Percentiles rank a stretch among this genome's conserved stretches.
These are phyloP conservation scores for Tothia fuscella DNA, from an alignment of 2,329 filamentous ascomycete species.

Conservation along the genomic window DNA sequence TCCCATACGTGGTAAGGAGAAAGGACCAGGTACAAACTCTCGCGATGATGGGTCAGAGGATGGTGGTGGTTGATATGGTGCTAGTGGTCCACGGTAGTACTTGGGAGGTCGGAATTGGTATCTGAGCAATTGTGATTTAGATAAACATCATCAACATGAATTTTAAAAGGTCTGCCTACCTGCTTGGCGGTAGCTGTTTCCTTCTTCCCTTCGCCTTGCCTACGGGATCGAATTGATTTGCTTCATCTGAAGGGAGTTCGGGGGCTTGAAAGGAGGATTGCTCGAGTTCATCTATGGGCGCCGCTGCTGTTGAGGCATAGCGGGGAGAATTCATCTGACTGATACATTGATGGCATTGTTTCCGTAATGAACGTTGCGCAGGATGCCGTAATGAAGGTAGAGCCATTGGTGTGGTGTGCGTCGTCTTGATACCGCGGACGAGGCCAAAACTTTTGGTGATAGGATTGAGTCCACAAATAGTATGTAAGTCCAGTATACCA, in stretches of 20 bases:
- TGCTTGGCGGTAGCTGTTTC: constrained; percentile 38
- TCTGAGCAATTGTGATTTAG: constrained; percentile 35
- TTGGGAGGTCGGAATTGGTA: constrained; percentile 93
- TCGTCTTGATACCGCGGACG: too few relatives aligned
- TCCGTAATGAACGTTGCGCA: background rate
- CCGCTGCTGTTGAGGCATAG: constrained; percentile 1
- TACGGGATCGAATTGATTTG: constrained; percentile 38
- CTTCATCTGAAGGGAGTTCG: constrained; percentile 27
- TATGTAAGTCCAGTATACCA: too few relatives aligned
- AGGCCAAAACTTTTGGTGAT: too few relatives aligned
- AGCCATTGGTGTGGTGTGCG: too few relatives aligned
- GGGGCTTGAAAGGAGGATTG: constrained; percentile 32
- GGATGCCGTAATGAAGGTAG: background rate
- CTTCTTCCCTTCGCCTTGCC: constrained; percentile 32
- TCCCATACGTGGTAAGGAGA: constrained; percentile 73
- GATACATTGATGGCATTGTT: background rate
- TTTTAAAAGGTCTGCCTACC: constrained; percentile 26
- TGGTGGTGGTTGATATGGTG: constrained; percentile 82
- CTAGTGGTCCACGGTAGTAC: constrained; percentile 86
- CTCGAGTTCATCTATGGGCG: constrained; percentile 33
- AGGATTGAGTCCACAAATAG: too few relatives aligned
- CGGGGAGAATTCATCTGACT: background rate
- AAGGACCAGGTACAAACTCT: constrained; percentile 81
- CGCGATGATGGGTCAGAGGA: constrained; percentile 79
- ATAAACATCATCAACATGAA: background rate